These are phyloP conservation scores for Xylariomycetidae sp. DNA, from an alignment of 2,329 filamentous ascomycete genomes.

Conservation along the genomic window DNA sequence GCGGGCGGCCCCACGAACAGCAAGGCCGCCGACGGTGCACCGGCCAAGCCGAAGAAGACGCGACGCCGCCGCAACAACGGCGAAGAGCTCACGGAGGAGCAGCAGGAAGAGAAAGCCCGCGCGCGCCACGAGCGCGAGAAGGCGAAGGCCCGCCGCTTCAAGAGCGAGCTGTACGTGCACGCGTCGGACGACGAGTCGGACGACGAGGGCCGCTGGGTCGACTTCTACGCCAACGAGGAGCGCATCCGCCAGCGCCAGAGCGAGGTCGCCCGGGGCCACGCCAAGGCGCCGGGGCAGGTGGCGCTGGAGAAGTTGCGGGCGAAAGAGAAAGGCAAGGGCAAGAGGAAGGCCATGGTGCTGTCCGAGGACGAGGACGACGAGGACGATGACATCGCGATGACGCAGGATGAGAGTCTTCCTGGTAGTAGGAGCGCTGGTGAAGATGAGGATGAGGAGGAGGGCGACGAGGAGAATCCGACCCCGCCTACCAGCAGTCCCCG, in stretches of 20 bases:
- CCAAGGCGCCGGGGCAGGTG: not conserved
- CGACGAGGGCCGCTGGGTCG: conserved; percentile 51
- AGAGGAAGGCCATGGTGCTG: conserved; percentile 18
- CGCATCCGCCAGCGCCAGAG: conserved; percentile 50
- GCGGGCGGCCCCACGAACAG: conserved; percentile 57
- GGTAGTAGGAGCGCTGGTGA: conserved; percentile 13
- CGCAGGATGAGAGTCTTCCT: conserved; percentile 14
- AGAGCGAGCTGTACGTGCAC: conserved; percentile 75
- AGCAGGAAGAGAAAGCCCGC: conserved; percentile 57
- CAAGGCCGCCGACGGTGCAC: conserved; percentile 43
- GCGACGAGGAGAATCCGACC: too few relatives aligned
- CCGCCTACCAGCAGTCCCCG: too few relatives aligned
- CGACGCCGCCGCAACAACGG: conserved; percentile 50
- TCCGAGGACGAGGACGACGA: conserved; percentile 21
- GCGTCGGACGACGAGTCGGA: conserved; percentile 88
- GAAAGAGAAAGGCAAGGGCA: not conserved
- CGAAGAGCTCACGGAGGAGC: conserved; percentile 51
- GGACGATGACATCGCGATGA: conserved; percentile 22
- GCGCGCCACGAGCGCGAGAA: conserved; percentile 60
- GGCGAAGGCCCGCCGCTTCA: conserved; percentile 75
- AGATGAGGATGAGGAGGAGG: conserved; percentile 11
- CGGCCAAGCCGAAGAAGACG: conserved; percentile 54
- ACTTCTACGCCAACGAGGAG: conserved; percentile 75
- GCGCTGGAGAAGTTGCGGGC: not conserved
- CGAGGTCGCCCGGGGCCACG: conserved; percentile 19